phyloP scores from a whole-genome alignment of 2,329 filamentous ascomycete species.

The Xylariaceae sp. region DNA sequence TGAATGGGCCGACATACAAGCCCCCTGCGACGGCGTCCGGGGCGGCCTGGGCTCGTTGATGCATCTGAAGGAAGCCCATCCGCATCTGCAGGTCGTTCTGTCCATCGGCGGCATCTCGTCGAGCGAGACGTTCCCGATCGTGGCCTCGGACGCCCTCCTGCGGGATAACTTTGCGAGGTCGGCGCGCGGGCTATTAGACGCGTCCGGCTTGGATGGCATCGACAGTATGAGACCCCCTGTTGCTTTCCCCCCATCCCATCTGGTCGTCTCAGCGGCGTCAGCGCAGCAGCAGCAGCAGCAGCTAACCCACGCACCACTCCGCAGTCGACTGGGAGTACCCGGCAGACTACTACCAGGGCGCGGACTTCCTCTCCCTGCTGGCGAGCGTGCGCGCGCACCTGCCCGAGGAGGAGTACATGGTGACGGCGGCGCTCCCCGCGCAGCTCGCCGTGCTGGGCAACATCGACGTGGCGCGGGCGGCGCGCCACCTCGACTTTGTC shows the following conservation, averaged over 20 bases:
- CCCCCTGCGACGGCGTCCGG: conserved; percentile 62
- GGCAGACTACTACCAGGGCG: conserved; percentile 55
- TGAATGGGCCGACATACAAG: conserved; percentile 67
- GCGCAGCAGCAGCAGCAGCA: too few relatives aligned
- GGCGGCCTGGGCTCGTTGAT: conserved; percentile 69
- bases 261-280: too few relatives aligned
- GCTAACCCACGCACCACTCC: conserved; percentile 5
- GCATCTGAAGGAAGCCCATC: conserved; percentile 62
- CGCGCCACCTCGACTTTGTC: conserved; percentile 63
- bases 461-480: conserved; percentile 57
- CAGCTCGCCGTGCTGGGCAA: conserved; percentile 57
- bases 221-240: conserved; percentile 53
- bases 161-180: conserved; percentile 65
- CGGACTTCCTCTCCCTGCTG: conserved; percentile 63
- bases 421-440: conserved; percentile 67
- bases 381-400: conserved; percentile 58
- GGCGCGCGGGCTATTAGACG: conserved; percentile 58
- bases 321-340: conserved; percentile 79
- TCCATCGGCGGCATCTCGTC: conserved; percentile 66
- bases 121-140: conserved; percentile 57
- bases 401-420: conserved; percentile 59
- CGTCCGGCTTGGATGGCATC: conserved; percentile 65
- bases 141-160: conserved; percentile 52
- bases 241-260: too few relatives aligned
- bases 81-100: conserved; percentile 65